Conservation (phyloP, 495 filamentous ascomycete species). For the Hyaloscypha bicolor region DNA sequence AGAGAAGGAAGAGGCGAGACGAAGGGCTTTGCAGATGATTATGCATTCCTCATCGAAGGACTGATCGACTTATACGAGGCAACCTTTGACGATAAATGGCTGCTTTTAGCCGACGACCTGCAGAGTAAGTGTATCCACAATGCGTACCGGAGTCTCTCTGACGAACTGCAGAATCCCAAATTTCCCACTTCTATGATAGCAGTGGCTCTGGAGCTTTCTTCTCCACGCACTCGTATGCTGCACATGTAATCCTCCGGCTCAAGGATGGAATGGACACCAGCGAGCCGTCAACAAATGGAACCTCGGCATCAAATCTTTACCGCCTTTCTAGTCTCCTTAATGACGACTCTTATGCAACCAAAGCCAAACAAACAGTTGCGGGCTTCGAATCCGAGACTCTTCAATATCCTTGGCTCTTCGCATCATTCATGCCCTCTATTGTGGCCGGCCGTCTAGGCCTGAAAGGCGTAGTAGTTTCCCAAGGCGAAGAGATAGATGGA, state of each 20-base stretch:
- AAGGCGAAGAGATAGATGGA: conserved; percentile 20
- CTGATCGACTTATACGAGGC: conserved; percentile 87
- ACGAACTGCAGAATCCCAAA: conserved; percentile 59
- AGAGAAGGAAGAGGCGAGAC: conserved; percentile 71
- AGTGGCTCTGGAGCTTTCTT: conserved; percentile 74
- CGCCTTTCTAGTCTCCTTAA: conserved; percentile 72
- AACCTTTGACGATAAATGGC: conserved; percentile 77
- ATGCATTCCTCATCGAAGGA: conserved; percentile 85
- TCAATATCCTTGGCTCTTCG: conserved; percentile 89
- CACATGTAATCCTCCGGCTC: conserved; percentile 80
- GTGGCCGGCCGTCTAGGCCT: conserved; percentile 64
- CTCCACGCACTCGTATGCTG: conserved; percentile 67
- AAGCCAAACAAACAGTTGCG: conserved; percentile 72
- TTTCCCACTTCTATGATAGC: conserved; percentile 66
- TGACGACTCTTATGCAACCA: conserved; percentile 61
- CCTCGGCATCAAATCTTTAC: conserved; percentile 81
- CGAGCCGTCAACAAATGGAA: conserved; percentile 85
- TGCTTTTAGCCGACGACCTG: conserved; percentile 81
- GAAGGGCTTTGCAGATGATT: conserved; percentile 89
- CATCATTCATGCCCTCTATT: conserved; percentile 73
- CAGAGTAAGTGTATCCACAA: conserved; percentile 58
- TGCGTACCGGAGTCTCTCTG: conserved; percentile 4
- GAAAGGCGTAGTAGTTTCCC: conserved; percentile 27
- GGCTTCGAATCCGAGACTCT: conserved; percentile 90
- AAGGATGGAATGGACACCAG: conserved; percentile 94